Conservation (phyloP, 805 yeast genomes). For the Grigorovia yakushimaensis region DNA sequence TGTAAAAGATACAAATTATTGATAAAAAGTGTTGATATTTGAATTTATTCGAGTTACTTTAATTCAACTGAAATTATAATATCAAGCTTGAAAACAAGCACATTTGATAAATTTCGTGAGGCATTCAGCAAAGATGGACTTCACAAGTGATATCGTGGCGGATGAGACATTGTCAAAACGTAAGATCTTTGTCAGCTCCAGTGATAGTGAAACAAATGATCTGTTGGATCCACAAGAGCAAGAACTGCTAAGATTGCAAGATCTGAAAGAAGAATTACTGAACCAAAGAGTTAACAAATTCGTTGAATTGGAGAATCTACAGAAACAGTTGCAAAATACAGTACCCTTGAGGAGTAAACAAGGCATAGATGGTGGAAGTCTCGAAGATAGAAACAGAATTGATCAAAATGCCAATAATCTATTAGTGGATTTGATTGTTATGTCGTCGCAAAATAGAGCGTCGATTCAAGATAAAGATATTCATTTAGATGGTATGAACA, state of each 20-base stretch:
- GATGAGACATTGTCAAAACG: conserved; percentile 2
- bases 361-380: background rate
- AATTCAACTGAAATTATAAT: no score
- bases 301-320: conserved; percentile 10
- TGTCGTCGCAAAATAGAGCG: conserved; percentile 1
- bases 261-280: conserved; percentile 14
- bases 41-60: no score
- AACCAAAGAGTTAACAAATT: conserved; percentile 11
- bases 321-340: conserved; percentile 1
- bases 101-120: background rate
- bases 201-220: background rate
- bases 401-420: conserved; percentile 9
- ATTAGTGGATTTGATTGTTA: conserved; percentile 9
- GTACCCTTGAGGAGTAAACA: background rate
- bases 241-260: conserved; percentile 11
- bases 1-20: no score
- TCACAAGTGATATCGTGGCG: conserved; percentile 14
- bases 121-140: conserved; percentile 12
- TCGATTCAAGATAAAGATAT: background rate
- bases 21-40: no score
- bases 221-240: conserved; percentile 12
- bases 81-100: no score
- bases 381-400: background rate
- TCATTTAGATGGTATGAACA: conserved; percentile 12
- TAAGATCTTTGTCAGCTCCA: background rate